phyloP scores from a whole-genome alignment of 2,329 filamentous ascomycete species.

The Scytalidium sp. region DNA sequence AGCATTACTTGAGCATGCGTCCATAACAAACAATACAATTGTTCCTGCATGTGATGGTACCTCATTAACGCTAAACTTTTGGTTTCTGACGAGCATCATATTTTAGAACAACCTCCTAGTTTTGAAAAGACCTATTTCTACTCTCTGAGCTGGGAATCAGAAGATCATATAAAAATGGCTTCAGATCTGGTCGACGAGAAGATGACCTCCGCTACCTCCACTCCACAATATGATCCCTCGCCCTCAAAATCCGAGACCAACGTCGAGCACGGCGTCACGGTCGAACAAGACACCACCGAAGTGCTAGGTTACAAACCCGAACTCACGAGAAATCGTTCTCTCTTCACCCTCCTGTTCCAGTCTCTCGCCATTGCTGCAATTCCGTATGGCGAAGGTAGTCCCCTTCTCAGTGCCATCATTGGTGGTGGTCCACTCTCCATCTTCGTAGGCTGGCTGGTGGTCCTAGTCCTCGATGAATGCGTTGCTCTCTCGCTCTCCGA shows the following conservation, averaged over 20 bases:
- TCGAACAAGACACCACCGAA: slow-evolving; percentile 19
- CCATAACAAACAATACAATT: no score
- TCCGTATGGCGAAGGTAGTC: slow-evolving; percentile 44
- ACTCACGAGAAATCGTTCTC: slow-evolving; percentile 54
- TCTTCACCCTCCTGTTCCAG: slow-evolving; percentile 59
- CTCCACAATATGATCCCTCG: not conserved
- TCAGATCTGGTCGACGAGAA: not conserved
- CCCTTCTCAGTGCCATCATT: slow-evolving; percentile 27
- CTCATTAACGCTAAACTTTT: not conserved
- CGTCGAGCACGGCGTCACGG: not conserved
- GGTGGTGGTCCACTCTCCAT: slow-evolving; percentile 48
- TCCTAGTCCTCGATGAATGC: slow-evolving; percentile 56
- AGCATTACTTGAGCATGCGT: no score
- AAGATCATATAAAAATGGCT: not conserved
- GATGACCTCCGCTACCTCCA: not conserved
- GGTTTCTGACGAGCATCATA: not conserved
- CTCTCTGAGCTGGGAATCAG: not conserved
- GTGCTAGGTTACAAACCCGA: slow-evolving; percentile 55
- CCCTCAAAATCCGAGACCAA: not conserved
- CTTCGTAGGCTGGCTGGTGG: slow-evolving; percentile 54
- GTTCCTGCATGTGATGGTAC: not conserved
- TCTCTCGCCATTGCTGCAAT: slow-evolving; percentile 59
- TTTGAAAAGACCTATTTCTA: not conserved
- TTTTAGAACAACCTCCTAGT: no score
- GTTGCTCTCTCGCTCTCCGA: slow-evolving; percentile 70